phyloP scores from a whole-genome alignment of 2,329 filamentous ascomycete species.

The Colletotrichum plurivorum region DNA sequence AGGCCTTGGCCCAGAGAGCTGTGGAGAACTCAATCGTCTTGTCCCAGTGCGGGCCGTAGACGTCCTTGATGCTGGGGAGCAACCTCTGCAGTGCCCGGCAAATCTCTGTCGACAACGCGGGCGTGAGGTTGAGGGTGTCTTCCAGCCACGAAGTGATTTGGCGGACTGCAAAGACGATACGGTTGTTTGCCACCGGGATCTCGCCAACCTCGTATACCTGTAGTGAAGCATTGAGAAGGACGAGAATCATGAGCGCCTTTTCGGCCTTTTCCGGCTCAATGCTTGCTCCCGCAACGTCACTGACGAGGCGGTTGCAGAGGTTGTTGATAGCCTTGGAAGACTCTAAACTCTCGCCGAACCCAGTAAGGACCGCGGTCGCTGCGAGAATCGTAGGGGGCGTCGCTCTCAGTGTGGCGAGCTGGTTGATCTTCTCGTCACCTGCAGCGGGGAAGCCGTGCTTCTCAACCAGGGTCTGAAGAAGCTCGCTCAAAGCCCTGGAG shows the following conservation, averaged over 20 bases:
- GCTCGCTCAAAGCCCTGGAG: constrained; percentile 64
- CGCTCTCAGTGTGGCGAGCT: constrained; percentile 62
- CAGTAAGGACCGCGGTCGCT: constrained; percentile 64
- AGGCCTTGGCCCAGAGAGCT: constrained; percentile 67
- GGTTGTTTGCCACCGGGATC: constrained; percentile 73
- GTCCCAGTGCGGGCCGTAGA: constrained; percentile 93
- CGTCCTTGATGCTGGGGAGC: constrained; percentile 81
- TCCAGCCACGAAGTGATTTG: constrained; percentile 82
- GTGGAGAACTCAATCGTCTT: constrained; percentile 72
- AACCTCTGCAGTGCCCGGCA: constrained; percentile 72
- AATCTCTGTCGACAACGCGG: constrained; percentile 63
- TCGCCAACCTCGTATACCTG: constrained; percentile 66
- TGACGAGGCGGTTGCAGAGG: constrained; percentile 72
- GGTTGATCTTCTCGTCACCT: constrained; percentile 63
- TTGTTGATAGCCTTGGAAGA: constrained; percentile 64
- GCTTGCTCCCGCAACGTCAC: constrained; percentile 69
- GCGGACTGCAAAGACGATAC: constrained; percentile 86
- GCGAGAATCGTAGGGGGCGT: constrained; percentile 62
- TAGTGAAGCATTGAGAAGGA: constrained; percentile 68
- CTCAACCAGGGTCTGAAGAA: constrained; percentile 64
- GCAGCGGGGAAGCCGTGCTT: constrained; percentile 60
- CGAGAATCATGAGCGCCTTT: constrained; percentile 63
- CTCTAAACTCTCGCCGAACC: constrained; percentile 65
- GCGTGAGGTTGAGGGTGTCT: constrained; percentile 58
- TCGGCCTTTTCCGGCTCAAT: constrained; percentile 59